Percentiles rank a stretch among this genome's conserved stretches.
Conservation (phyloP, 768 basidiomycete species). For the Lactarius tabidus region DNA sequence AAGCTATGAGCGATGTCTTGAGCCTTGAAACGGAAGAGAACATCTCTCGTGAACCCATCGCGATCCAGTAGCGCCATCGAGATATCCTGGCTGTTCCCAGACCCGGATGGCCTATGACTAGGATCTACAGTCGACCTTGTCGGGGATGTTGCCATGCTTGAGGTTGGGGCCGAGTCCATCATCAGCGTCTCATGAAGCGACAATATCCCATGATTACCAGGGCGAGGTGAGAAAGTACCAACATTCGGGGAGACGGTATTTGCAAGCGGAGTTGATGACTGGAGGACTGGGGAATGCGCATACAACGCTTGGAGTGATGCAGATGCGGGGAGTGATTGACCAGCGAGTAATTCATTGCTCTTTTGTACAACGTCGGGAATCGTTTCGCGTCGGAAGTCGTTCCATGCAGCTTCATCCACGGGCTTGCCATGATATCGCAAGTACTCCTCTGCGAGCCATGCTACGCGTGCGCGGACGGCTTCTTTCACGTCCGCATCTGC, state of each 20-base stretch:
- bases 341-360: constrained; percentile 28
- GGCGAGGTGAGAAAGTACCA: constrained; percentile 30
- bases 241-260: constrained; percentile 33
- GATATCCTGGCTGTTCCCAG: constrained; percentile 23
- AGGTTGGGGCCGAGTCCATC: not conserved
- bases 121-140: constrained; percentile 26
- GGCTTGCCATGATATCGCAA: constrained; percentile 53
- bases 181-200: constrained; percentile 17
- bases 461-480: constrained; percentile 44
- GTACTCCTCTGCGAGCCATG: constrained; percentile 67
- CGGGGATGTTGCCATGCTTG: not conserved
- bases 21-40: constrained; percentile 61
- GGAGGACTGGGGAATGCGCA: constrained; percentile 44
- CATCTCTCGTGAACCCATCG: constrained; percentile 65
- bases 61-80: constrained; percentile 54
- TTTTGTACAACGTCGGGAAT: constrained; percentile 40
- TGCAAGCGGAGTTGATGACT: constrained; percentile 16
- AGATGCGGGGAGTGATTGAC: constrained; percentile 37
- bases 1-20: constrained; percentile 60
- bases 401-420: constrained; percentile 51
- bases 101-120: constrained; percentile 24
- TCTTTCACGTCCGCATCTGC: constrained; percentile 40
- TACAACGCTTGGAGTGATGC: constrained; percentile 53
- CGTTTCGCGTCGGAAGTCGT: constrained; percentile 49
- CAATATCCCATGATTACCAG: constrained; percentile 10